Conservation (phyloP, 129 eudicot genomes). For the Centella asiatica region DNA sequence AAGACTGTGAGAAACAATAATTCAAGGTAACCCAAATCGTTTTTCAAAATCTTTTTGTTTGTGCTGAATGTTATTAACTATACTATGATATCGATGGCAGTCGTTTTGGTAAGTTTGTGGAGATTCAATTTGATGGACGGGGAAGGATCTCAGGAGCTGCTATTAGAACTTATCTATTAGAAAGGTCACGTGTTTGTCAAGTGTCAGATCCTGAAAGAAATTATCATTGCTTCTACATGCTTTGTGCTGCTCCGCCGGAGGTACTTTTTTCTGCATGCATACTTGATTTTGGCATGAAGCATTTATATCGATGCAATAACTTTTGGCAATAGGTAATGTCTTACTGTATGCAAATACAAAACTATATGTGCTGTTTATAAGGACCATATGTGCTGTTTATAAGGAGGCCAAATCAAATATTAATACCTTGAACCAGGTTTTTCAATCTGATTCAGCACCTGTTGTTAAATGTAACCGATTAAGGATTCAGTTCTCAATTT, state of each 20-base stretch:
- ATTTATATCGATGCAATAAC: neutral
- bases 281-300: neutral
- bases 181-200: conserved; percentile 95
- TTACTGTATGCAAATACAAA: neutral
- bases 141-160: conserved; percentile 94
- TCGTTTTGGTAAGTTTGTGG: conserved; percentile 96
- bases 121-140: conserved; percentile 61
- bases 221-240: conserved; percentile 94
- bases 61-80: neutral
- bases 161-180: conserved; percentile 80
- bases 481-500: no score
- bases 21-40: conserved; percentile 42
- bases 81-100: conserved; percentile 26
- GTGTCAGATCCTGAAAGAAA: conserved; percentile 93
- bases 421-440: no score
- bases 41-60: neutral
- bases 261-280: conserved; percentile 21
- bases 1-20: conserved; percentile 77
- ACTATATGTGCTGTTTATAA: neutral
- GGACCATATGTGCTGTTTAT: no score
- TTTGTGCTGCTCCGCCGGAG: conserved; percentile 88
- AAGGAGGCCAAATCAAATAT: no score
- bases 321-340: neutral
- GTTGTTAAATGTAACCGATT: no score
- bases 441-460: no score